phyloP scores from a whole-genome alignment of 805 yeast genomes.

The Candida glaebosa region DNA sequence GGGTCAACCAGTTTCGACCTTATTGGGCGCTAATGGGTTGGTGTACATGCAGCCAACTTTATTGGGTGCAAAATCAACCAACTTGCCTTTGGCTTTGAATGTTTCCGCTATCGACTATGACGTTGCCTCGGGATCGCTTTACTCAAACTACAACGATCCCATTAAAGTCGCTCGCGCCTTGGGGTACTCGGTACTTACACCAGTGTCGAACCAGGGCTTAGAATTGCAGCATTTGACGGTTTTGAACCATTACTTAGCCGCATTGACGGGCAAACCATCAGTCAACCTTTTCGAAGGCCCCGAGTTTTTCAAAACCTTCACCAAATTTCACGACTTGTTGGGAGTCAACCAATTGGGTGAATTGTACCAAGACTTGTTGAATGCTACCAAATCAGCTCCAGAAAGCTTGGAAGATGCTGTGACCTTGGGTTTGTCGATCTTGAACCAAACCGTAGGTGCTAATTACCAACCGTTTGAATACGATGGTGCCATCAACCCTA shows the following conservation, averaged over 20 bases:
- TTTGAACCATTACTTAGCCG: conserved; percentile 60
- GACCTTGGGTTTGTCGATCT: conserved; percentile 42
- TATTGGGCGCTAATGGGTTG: conserved; percentile 68
- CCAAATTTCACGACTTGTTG: conserved; percentile 43
- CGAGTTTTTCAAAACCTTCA: conserved; percentile 50
- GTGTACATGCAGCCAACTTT: conserved; percentile 64
- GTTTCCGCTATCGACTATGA: conserved; percentile 78
- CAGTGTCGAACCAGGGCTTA: conserved; percentile 44
- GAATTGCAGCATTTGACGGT: conserved; percentile 70
- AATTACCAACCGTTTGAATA: conserved; percentile 64
- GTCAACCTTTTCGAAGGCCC: conserved; percentile 81
- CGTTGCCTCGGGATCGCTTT: conserved; percentile 46
- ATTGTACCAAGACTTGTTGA: conserved; percentile 35
- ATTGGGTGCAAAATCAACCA: conserved; percentile 19
- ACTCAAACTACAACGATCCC: conserved; percentile 61
- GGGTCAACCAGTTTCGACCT: conserved; percentile 39
- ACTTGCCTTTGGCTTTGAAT: conserved; percentile 62
- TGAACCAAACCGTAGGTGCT: conserved; percentile 56
- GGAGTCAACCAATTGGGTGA: conserved; percentile 40
- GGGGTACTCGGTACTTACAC: conserved; percentile 66
- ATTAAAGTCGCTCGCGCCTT: conserved; percentile 59
- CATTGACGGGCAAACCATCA: conserved; percentile 48
- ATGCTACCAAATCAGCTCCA: conserved; percentile 18
- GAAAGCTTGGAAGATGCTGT: conserved; percentile 36
- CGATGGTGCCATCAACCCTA: conserved; percentile 58